A percentile compares a stretch with the other conserved stretches of the same genome.
phyloP scores from a whole-genome alignment of 2,329 filamentous ascomycete genomes.

The Zasmidium cellare region DNA sequence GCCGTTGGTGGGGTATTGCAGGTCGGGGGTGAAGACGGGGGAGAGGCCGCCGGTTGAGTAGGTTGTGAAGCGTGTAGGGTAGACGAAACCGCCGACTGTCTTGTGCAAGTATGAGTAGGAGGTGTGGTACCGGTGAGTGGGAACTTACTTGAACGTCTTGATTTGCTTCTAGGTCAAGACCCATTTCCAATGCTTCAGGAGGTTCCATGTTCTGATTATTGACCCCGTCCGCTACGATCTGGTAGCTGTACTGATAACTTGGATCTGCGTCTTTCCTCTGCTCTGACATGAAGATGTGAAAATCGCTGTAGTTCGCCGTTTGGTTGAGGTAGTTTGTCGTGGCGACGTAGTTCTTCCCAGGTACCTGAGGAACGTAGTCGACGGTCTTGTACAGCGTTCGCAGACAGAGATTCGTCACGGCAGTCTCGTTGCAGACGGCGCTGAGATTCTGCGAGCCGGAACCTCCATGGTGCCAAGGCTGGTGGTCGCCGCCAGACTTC shows the following conservation, averaged over 20 bases:
- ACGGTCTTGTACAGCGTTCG: constrained; percentile 53
- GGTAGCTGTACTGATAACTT: constrained; percentile 42
- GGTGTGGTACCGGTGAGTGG: background rate
- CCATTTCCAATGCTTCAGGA: constrained; percentile 37
- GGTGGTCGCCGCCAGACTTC: no score
- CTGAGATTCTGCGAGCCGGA: background rate
- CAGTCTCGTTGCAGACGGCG: constrained; percentile 11
- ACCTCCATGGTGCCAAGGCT: no score
- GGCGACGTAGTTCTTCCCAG: constrained; percentile 36
- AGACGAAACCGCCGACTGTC: constrained; percentile 19
- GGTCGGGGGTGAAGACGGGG: constrained; percentile 50
- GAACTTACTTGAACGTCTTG: constrained; percentile 56
- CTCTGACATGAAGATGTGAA: constrained; percentile 17
- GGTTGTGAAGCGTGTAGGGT: constrained; percentile 54
- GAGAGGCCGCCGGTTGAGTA: constrained; percentile 58
- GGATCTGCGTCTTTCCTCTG: constrained; percentile 15
- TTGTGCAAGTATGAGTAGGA: constrained; percentile 35
- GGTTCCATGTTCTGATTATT: constrained; percentile 54
- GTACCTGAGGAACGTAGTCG: constrained; percentile 33
- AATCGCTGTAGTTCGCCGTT: constrained; percentile 34
- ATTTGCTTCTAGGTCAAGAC: constrained; percentile 54
- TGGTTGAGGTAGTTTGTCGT: constrained; percentile 49
- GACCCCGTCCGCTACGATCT: constrained; percentile 58
- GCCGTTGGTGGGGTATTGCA: constrained; percentile 46
- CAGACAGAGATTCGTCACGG: constrained; percentile 54